phyloP scores from a whole-genome alignment of 148 eudicot species.

The Salicornia ramosissima region DNA sequence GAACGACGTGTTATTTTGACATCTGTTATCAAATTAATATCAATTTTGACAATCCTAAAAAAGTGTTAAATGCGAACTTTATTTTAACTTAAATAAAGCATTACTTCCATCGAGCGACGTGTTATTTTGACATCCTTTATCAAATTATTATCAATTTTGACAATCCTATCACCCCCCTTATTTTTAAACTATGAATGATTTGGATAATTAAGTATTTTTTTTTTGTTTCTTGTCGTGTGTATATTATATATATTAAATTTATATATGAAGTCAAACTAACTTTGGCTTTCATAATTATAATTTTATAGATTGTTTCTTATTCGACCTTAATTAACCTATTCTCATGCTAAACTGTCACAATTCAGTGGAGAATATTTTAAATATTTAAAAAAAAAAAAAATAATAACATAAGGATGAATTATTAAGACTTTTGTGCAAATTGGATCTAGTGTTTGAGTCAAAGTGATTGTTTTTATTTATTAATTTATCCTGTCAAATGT shows the following conservation, averaged over 20 bases:
- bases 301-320: constrained; percentile 5
- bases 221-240: background rate
- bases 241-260: background rate
- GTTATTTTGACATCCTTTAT: too few species aligned
- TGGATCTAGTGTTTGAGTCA: constrained; percentile 6
- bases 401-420: background rate
- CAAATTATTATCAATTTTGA: constrained; percentile 3
- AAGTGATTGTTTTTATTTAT: background rate
- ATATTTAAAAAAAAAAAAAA: background rate
- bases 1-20: too few species aligned
- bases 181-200: constrained; percentile 11
- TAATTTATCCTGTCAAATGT: background rate
- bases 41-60: background rate
- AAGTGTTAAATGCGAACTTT: too few species aligned
- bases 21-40: constrained; percentile 16
- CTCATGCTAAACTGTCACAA: background rate
- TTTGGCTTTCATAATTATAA: constrained; percentile 12
- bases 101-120: too few species aligned
- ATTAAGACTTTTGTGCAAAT: background rate
- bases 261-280: constrained; percentile 8
- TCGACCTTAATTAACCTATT: background rate
- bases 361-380: background rate
- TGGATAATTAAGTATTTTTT: constrained; percentile 1
- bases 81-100: too few species aligned
- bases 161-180: too few species aligned